Evolutionary conservation across 2,329 filamentous ascomycete species (phyloP).

Genomic region (Fusarium hostae): DNA sequence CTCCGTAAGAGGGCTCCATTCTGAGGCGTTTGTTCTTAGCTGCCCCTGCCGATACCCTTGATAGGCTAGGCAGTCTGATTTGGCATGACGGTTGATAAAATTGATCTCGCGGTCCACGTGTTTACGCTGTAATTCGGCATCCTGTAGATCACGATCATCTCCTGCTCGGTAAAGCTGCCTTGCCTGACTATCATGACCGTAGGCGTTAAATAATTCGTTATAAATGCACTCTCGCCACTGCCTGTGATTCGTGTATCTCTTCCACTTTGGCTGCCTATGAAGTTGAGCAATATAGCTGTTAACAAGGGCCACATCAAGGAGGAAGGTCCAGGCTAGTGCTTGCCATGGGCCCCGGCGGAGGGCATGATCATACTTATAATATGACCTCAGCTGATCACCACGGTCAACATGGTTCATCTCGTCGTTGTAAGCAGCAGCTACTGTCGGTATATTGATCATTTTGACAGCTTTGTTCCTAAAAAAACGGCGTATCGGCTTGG

Average conservation of each 20-base stretch:
- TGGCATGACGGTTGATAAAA: too few relatives aligned
- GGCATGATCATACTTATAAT: too few relatives aligned
- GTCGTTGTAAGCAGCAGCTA: too few relatives aligned
- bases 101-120: too few relatives aligned
- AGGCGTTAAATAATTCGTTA: background rate
- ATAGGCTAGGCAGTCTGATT: too few relatives aligned
- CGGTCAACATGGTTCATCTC: too few relatives aligned
- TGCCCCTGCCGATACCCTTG: background rate
- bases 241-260: background rate
- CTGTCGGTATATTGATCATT: too few relatives aligned
- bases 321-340: conserved; percentile 4
- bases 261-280: background rate
- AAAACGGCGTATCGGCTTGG: too few relatives aligned
- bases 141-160: background rate
- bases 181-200: background rate
- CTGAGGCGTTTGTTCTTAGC: background rate
- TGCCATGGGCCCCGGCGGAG: too few relatives aligned
- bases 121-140: too few relatives aligned
- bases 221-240: background rate
- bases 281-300: background rate
- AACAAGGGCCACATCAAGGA: conserved; percentile 1
- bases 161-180: background rate
- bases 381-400: too few relatives aligned
- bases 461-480: too few relatives aligned
- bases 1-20: background rate